Conservation (phyloP, 2,329 filamentous ascomycete species). For the Pseudomassariella vexata region DNA sequence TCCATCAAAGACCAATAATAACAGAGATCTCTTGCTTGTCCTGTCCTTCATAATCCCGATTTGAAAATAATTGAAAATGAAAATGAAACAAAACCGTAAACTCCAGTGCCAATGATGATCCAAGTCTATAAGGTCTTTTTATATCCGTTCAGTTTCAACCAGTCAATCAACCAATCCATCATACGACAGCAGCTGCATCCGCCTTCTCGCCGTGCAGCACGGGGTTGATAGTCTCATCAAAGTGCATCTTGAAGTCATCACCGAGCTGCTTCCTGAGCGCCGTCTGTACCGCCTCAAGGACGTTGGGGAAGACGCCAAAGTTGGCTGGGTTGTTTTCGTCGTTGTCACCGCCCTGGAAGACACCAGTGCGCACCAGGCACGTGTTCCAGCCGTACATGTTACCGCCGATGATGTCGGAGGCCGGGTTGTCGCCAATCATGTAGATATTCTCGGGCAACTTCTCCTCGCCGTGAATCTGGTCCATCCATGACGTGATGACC, state of each 20-base stretch:
- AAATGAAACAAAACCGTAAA: too few species aligned
- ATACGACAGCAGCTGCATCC: conserved; percentile 38
- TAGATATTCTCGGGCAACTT: conserved; percentile 64
- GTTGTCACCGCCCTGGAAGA: conserved; percentile 72
- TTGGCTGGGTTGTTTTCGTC: conserved; percentile 71
- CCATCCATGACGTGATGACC: conserved; percentile 69
- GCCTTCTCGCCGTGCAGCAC: conserved; percentile 45
- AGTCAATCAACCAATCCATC: conserved; percentile 1
- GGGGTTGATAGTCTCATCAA: conserved; percentile 66
- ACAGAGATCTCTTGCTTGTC: too few species aligned
- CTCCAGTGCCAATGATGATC: too few species aligned
- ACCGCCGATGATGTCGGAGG: conserved; percentile 67
- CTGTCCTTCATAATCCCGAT: too few species aligned
- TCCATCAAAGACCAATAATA: too few species aligned
- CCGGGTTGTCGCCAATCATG: conserved; percentile 73
- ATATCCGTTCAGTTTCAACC: neutral
- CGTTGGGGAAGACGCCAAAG: conserved; percentile 71
- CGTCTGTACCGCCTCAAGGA: conserved; percentile 64
- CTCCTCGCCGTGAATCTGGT: conserved; percentile 68
- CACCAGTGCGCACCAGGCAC: conserved; percentile 70
- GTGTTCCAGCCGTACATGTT: conserved; percentile 84
- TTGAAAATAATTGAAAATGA: too few species aligned
- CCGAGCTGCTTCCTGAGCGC: conserved; percentile 66
- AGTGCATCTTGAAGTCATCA: conserved; percentile 68
- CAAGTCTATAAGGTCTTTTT: neutral